Conservation (phyloP, 169 alveolate species). For the Cryptosporidium canis region DNA sequence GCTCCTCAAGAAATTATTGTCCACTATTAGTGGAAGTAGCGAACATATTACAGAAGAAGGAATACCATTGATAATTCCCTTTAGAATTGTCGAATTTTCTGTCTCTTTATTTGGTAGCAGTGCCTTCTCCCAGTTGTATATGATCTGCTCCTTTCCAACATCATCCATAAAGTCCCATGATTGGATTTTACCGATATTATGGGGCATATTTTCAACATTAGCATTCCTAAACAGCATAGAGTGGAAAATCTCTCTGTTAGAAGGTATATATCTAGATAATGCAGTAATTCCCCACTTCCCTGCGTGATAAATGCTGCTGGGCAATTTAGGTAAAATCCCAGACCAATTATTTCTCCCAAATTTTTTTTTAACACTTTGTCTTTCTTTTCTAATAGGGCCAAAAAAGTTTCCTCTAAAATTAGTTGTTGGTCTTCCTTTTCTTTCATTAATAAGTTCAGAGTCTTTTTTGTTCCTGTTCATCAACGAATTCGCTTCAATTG, state of each 20-base stretch:
- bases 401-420: slow-evolving; percentile 49
- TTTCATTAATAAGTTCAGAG: background rate
- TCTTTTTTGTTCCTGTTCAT: background rate
- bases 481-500: background rate
- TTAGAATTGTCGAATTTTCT: slow-evolving; percentile 9
- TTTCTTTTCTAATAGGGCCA: background rate
- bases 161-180: slow-evolving; percentile 36
- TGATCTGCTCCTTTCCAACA: background rate
- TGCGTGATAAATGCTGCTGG: background rate
- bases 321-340: background rate
- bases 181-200: background rate
- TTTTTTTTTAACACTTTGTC: slow-evolving; percentile 17
- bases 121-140: slow-evolving; percentile 3
- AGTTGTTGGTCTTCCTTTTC: slow-evolving; percentile 24
- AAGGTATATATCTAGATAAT: slow-evolving; percentile 51
- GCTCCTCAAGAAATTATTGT: background rate
- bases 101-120: slow-evolving; percentile 6
- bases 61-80: background rate
- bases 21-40: background rate
- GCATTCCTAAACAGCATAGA: background rate
- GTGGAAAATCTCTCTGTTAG: slow-evolving; percentile 50
- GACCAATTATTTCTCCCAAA: slow-evolving; percentile 45
- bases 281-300: background rate
- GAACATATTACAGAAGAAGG: background rate
- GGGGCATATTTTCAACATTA: background rate